A percentile compares a stretch with the other conserved stretches of the same genome.
Evolutionary conservation across 805 yeast species (phyloP).

Genomic region (Suhomyces kilbournensis): DNA sequence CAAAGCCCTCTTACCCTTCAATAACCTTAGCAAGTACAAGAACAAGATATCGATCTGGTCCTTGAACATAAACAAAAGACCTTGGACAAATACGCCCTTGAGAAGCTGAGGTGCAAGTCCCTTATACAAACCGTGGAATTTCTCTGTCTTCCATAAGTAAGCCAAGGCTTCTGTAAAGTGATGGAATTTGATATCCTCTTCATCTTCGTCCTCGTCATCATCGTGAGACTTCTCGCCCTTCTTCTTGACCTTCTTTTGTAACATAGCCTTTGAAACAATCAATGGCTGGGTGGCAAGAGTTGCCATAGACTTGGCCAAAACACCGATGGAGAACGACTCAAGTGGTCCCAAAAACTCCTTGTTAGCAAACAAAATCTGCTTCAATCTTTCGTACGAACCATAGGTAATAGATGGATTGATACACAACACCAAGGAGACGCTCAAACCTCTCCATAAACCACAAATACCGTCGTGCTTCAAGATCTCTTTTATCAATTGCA

Average conservation of each 20-base stretch:
- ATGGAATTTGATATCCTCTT: constrained; percentile 44
- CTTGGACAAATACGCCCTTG: constrained; percentile 83
- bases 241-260: constrained; percentile 48
- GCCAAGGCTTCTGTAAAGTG: constrained; percentile 62
- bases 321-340: constrained; percentile 71
- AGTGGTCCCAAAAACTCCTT: constrained; percentile 50
- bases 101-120: constrained; percentile 77
- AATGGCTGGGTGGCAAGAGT: constrained; percentile 80
- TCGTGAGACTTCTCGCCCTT: constrained; percentile 14
- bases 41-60: constrained; percentile 55
- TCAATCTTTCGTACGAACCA: constrained; percentile 72
- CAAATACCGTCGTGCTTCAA: constrained; percentile 59
- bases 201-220: constrained; percentile 27
- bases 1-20: constrained; percentile 15
- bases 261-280: constrained; percentile 79
- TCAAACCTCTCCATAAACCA: constrained; percentile 82
- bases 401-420: constrained; percentile 85
- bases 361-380: constrained; percentile 44
- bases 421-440: constrained; percentile 74
- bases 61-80: constrained; percentile 76
- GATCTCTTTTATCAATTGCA: constrained; percentile 44
- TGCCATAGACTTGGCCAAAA: constrained; percentile 77
- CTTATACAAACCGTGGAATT: constrained; percentile 64
- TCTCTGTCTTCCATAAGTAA: constrained; percentile 63
- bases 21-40: constrained; percentile 28